Base-by-base conservation (phyloP, 352 stramenopile genomes). In the Aphanomyces stellatus region DNA sequence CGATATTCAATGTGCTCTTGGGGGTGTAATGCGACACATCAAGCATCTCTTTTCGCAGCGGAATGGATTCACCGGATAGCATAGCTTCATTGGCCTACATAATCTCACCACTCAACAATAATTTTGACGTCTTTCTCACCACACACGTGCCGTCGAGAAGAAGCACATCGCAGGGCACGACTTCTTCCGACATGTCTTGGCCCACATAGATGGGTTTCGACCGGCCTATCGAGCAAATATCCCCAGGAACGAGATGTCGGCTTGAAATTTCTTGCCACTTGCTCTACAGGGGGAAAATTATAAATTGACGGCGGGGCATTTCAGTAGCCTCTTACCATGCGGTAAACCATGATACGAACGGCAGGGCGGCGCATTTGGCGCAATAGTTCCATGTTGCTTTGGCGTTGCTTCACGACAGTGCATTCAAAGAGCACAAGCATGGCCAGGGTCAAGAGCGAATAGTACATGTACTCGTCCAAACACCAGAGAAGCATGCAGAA, bases 391-490 rank as follows among this genome's bases (percentile, higher is more conserved):
- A 98, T 81, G 63, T 85, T 88, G 62, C 88, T 87, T 60, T 96
- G 78, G 19, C 94, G 81, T 74, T 98, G 92, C 61, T 87, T 91
- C 27, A 93, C 91, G 25, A 98, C 78, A 6, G 88, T 97, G 48
- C 78, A 90, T 75, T 99, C 96, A 70, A 99, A 98, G 27, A 98
- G 61, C 15, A 99, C 71, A 8, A 99, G 79, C 75, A 97, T 97
- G 19, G 82, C 67, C 3, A 99, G 80, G 7, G 95, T 99, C 70
- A 98, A 96, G n/a, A 98, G 71, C 1, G 88, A 88, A 74, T 98
- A 99, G 74, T 98, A 96, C 79, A 96, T 97, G 76, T 99, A 99
- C 72, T 98, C 96, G 76, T 99, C 96, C 24, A 99, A 75, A 61
- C 78, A 95, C 96, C 96, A 99, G 25, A 99, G 77, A 25, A 96